These are phyloP conservation scores for Apiospora phragmitis DNA, from an alignment of 2,329 filamentous ascomycete species.

Conservation along the genomic window DNA sequence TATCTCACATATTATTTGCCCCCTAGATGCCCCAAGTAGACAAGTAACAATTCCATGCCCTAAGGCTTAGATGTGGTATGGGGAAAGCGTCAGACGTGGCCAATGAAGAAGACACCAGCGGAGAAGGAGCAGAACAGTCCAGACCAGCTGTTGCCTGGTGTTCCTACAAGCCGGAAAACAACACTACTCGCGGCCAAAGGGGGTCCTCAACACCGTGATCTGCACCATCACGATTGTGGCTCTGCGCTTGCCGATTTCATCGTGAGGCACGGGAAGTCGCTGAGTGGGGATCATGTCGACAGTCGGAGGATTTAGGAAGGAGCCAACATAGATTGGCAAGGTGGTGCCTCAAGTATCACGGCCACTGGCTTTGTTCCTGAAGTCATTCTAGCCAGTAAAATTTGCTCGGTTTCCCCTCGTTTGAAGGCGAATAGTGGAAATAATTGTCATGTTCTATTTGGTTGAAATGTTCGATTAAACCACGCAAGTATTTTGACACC, in stretches of 20 bases:
- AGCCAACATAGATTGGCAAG: too few relatives aligned
- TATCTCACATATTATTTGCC: neutral
- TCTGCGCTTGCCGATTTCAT: neutral
- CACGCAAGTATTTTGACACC: too few relatives aligned
- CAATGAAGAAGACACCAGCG: neutral
- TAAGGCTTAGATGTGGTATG: neutral
- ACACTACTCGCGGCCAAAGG: neutral
- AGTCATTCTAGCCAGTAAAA: too few relatives aligned
- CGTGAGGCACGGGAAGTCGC: neutral
- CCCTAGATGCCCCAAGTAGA: neutral
- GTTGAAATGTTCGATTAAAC: too few relatives aligned
- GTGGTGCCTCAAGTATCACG: too few relatives aligned
- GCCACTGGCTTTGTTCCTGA: too few relatives aligned
- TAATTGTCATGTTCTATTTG: too few relatives aligned
- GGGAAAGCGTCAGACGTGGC: neutral
- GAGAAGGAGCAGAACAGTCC: neutral
- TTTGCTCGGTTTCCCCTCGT: too few relatives aligned
- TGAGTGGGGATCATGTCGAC: neutral
- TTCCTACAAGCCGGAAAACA: neutral
- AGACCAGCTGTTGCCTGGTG: neutral
- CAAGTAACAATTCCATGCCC: neutral
- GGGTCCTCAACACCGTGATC: neutral
- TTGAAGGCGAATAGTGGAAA: too few relatives aligned
- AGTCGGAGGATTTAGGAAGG: neutral
- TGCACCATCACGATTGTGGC: neutral